Evolutionary conservation across 2,329 filamentous ascomycete species (phyloP), one percentile per base, ranked within the genome.

Genomic region (Fusarium miscanthi): DNA sequence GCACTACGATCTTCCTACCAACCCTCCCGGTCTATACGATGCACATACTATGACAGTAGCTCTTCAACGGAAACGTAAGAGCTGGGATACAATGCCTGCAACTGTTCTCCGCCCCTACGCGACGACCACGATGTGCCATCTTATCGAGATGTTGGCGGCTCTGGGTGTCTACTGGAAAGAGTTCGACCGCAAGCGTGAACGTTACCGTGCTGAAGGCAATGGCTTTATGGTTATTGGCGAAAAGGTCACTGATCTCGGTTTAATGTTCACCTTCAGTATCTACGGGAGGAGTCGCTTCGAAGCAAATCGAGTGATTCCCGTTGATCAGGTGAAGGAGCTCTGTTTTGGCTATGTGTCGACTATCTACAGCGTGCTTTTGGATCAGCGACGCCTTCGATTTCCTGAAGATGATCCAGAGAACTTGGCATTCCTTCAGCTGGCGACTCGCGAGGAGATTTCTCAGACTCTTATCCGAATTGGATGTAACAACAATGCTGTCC

Each of bases 91-190:
- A 2, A 88, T 88, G 85, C 86, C 86, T 2, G 60, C 80, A 3
- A 80, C 80, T 37, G 76, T 87, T 54, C 82, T 80, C 40, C 85
- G 85, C 40, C 86, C 86, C 0, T 88, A 87, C 54, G 86, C 86
- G 6, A 88, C 85, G 1, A 88, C 85, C 0, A 86, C 87, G n/a
- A 86, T 89, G 66, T 87, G 84, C 60, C 87, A 89, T 70, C 77
- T 88, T 7, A 78, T 89, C 35, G 87, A 89, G 80, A 85, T 89
- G 66, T 82, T 86, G 31, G 86, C 86, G 8, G 84, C 86, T 63
- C 79, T 89, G 21, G 87, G 88, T 12, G 82, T 90, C 12, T 85
- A 90, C 77, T 90, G 88, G 88, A 87, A 86, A 69, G 85, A 87
- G 59, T 90, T 90, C 70, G 86, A 89, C 72, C 82, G 86, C 38